Percentiles rank a stretch among this genome's conserved stretches.
Conservation (phyloP, 108 stramenopile genomes). For the Epithemia pelagica region DNA sequence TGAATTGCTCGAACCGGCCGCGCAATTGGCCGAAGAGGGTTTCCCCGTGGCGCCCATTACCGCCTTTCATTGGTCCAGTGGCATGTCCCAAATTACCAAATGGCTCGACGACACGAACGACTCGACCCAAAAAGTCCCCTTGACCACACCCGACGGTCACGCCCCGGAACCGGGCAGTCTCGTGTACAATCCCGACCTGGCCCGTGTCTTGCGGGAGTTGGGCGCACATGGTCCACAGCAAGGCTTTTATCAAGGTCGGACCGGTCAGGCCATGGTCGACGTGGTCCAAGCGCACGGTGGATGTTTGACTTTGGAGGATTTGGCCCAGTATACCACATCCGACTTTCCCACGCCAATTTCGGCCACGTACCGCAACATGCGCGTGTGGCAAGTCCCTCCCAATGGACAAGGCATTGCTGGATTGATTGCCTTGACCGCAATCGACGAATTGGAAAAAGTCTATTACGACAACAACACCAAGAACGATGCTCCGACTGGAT, state of each 20-base stretch:
- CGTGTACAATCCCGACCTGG: slow-evolving; percentile 83
- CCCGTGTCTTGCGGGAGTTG: slow-evolving; percentile 71
- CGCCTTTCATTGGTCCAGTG: slow-evolving; percentile 70
- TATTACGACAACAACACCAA: background rate
- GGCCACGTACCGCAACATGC: slow-evolving; percentile 60
- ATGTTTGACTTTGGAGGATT: slow-evolving; percentile 74
- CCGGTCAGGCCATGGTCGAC: slow-evolving; percentile 83
- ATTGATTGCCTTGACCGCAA: slow-evolving; percentile 82
- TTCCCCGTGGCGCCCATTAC: slow-evolving; percentile 87
- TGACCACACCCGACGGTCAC: slow-evolving; percentile 48
- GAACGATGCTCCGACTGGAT: background rate
- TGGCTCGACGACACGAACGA: slow-evolving; percentile 51
- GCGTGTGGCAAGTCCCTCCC: slow-evolving; percentile 90
- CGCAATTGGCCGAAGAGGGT: slow-evolving; percentile 84
- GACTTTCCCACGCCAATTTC: slow-evolving; percentile 73
- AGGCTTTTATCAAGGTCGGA: slow-evolving; percentile 82
- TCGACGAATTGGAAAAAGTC: slow-evolving; percentile 36
- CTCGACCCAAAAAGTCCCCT: slow-evolving; percentile 26
- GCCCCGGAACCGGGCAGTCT: slow-evolving; percentile 70
- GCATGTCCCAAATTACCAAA: slow-evolving; percentile 44
- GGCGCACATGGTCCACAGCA: slow-evolving; percentile 69
- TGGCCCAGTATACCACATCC: slow-evolving; percentile 60
- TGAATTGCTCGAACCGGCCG: slow-evolving; percentile 86
- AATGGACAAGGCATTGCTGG: slow-evolving; percentile 93
- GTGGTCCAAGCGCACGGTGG: slow-evolving; percentile 75